Percentiles rank a stretch among this genome's conserved stretches.
Evolutionary conservation across 345 rosid genomes (phyloP).

Genomic region (Trapa incisa): DNA sequence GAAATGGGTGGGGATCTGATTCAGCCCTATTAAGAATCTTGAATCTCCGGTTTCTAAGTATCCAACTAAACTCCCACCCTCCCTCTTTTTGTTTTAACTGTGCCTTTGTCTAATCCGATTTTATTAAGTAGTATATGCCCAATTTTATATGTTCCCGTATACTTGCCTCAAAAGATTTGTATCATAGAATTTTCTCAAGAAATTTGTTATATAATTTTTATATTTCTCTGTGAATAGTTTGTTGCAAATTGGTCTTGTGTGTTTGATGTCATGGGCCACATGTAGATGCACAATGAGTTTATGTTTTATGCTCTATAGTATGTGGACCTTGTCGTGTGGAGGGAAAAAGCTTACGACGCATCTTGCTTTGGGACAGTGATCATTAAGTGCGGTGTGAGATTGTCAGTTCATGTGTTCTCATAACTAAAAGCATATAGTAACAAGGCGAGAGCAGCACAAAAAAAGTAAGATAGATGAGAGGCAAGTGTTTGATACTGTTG

Average conservation of each 20-base stretch:
- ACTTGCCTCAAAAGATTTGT: not conserved
- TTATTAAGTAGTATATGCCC: not conserved
- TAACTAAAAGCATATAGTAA: constrained; percentile 40
- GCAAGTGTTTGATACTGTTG: constrained; percentile 13
- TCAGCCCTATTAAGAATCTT: not conserved
- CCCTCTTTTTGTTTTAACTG: no score
- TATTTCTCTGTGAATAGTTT: not conserved
- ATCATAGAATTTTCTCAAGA: not conserved
- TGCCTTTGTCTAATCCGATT: not conserved
- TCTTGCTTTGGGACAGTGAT: not conserved
- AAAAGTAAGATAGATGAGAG: constrained; percentile 97
- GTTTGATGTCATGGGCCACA: not conserved
- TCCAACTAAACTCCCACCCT: not conserved
- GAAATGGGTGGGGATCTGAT: no score
- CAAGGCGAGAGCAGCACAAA: constrained; percentile 80
- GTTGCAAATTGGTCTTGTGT: not conserved
- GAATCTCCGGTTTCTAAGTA: not conserved
- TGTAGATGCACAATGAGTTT: not conserved
- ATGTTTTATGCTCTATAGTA: not conserved
- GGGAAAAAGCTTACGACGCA: not conserved
- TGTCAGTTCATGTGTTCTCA: not conserved
- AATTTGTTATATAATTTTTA: not conserved
- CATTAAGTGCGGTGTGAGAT: not conserved
- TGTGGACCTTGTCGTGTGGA: not conserved
- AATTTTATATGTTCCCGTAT: no score